These are phyloP conservation scores for Colletotrichum sidae DNA, from an alignment of 2,329 filamentous ascomycete species.

Conservation along the genomic window DNA sequence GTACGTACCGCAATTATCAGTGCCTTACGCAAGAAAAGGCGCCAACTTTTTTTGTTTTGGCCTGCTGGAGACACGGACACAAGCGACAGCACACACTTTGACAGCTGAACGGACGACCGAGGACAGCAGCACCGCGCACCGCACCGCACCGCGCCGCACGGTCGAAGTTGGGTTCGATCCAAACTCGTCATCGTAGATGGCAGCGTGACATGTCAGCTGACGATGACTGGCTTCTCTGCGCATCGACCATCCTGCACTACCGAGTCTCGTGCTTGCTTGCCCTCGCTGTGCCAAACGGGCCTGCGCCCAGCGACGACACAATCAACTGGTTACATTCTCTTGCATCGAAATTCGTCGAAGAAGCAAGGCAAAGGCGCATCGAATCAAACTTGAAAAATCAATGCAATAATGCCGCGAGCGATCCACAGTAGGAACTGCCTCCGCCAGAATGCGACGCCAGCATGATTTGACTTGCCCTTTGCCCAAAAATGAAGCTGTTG, in stretches of 20 bases:
- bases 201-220: constrained; percentile 18
- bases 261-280: not conserved
- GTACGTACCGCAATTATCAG: constrained; percentile 1
- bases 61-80: not conserved
- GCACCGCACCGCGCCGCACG: not conserved
- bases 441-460: constrained; percentile 9
- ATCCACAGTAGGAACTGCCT: constrained; percentile 11
- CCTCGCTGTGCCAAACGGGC: no score
- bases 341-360: constrained; percentile 15
- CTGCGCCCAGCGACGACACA: no score
- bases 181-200: not conserved
- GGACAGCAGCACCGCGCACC: no score
- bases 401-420: constrained; percentile 6
- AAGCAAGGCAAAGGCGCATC: constrained; percentile 10
- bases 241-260: constrained; percentile 6
- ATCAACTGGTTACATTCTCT: no score
- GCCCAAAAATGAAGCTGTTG: no score
- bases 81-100: not conserved
- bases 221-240: not conserved
- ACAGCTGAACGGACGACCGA: not conserved
- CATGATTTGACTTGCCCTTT: constrained; percentile 11
- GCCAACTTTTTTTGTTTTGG: not conserved
- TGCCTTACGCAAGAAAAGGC: not conserved
- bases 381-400: constrained; percentile 11
- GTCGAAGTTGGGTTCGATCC: constrained; percentile 21